Evolutionary conservation across 768 basidiomycete genomes (phyloP).

Genomic region (Xerocomus potaroensis): DNA sequence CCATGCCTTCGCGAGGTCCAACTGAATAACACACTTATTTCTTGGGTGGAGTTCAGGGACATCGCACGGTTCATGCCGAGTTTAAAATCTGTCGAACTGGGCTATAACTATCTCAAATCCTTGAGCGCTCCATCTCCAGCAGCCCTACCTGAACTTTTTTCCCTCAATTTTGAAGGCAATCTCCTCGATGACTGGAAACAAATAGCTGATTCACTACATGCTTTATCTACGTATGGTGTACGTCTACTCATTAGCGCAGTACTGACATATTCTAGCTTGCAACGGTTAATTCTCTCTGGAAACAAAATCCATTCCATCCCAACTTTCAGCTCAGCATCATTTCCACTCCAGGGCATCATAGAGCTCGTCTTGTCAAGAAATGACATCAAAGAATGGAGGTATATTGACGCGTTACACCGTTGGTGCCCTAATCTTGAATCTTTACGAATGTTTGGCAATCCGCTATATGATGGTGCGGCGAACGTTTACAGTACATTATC

Average conservation of each 20-base stretch:
- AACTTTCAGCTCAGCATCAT: conserved; percentile 4
- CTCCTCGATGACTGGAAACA: conserved; percentile 51
- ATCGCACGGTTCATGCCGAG: conserved; percentile 50
- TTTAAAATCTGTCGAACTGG: conserved; percentile 59
- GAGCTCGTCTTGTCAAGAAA: conserved; percentile 66
- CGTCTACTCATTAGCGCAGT: background rate
- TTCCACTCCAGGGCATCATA: conserved; percentile 39
- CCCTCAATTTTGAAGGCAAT: conserved; percentile 73
- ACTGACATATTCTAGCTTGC: conserved; percentile 39
- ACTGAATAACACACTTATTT: conserved; percentile 66
- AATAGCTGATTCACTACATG: conserved; percentile 40
- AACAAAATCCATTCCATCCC: conserved; percentile 57
- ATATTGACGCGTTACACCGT: conserved; percentile 56
- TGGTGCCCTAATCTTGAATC: conserved; percentile 70
- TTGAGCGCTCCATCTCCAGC: conserved; percentile 23
- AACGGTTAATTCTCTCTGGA: conserved; percentile 60
- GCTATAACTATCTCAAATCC: conserved; percentile 55
- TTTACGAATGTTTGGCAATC: conserved; percentile 60
- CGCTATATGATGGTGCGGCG: conserved; percentile 52
- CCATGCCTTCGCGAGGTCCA: conserved; percentile 57
- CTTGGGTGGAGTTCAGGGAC: conserved; percentile 64
- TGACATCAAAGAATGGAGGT: conserved; percentile 51
- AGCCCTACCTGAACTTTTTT: conserved; percentile 33
- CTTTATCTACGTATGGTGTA: conserved; percentile 41
- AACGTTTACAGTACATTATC: background rate